phyloP scores from a whole-genome alignment of 176 grass and related monocot genomes.

The Chloris gayana region DNA sequence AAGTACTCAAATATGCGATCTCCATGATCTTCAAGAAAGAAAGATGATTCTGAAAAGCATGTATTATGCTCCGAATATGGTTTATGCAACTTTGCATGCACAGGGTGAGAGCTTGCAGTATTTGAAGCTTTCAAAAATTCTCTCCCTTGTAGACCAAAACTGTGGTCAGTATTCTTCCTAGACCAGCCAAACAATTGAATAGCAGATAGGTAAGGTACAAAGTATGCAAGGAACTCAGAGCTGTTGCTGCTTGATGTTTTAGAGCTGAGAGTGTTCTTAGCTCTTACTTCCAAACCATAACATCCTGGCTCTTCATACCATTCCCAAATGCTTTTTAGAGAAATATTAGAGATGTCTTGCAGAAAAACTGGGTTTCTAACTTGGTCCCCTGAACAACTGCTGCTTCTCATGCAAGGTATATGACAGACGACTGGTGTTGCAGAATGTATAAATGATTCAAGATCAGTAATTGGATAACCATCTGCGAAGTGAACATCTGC shows the following conservation, averaged over 20 bases:
- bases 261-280: conserved; percentile 39
- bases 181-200: conserved; percentile 70
- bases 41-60: conserved; percentile 41
- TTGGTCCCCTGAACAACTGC: conserved; percentile 40
- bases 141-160: conserved; percentile 24
- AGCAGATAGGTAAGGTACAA: conserved; percentile 81
- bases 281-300: conserved; percentile 75
- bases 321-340: conserved; percentile 59
- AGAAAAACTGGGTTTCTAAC: conserved; percentile 30
- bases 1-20: conserved; percentile 76
- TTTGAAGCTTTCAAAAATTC: conserved; percentile 27
- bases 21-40: conserved; percentile 28
- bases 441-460: conserved; percentile 66
- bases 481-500: conserved; percentile 40
- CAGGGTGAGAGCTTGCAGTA: conserved; percentile 35
- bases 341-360: conserved; percentile 48
- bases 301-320: conserved; percentile 88
- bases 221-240: conserved; percentile 68
- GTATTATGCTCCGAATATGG: conserved; percentile 27
- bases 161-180: conserved; percentile 33
- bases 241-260: conserved; percentile 13
- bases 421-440: conserved; percentile 60
- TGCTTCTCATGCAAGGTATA: conserved; percentile 35
- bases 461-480: conserved; percentile 57
- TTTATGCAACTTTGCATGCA: conserved; percentile 13